Evolutionary conservation across 1,139 yeast species (phyloP).

Genomic region (Suhomyces anneliseae): DNA sequence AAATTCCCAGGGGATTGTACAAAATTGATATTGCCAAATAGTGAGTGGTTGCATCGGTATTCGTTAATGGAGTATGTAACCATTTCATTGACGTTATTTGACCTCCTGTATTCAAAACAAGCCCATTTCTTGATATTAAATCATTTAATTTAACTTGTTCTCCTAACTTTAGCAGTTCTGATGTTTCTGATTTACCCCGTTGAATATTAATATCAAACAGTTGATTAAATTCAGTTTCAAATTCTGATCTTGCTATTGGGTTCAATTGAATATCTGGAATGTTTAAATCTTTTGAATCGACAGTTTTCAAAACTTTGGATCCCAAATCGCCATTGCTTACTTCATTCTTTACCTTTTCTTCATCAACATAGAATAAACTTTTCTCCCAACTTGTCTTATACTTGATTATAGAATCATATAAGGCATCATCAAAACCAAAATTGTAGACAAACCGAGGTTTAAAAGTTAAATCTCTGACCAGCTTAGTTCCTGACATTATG

Average conservation of each 20-base stretch:
- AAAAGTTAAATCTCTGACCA: slow-evolving; percentile 29
- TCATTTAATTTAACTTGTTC: slow-evolving; percentile 11
- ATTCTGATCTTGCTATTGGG: neutral
- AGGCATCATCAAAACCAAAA: slow-evolving; percentile 35
- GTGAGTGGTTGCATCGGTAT: slow-evolving; percentile 19
- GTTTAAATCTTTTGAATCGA: slow-evolving; percentile 1
- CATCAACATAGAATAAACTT: slow-evolving; percentile 33
- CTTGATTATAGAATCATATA: slow-evolving; percentile 24
- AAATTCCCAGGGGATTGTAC: slow-evolving; percentile 29
- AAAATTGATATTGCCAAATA: slow-evolving; percentile 55
- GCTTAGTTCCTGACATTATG: slow-evolving; percentile 6
- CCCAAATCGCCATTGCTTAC: slow-evolving; percentile 10
- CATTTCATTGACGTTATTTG: slow-evolving; percentile 55
- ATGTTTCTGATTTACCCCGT: slow-evolving; percentile 1
- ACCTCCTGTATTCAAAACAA: slow-evolving; percentile 56
- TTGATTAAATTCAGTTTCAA: neutral
- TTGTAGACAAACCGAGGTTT: slow-evolving; percentile 36
- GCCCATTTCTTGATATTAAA: slow-evolving; percentile 37
- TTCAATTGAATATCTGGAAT: slow-evolving; percentile 6
- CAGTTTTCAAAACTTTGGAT: slow-evolving; percentile 4
- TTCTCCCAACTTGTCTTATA: slow-evolving; percentile 40
- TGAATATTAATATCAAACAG: slow-evolving; percentile 6
- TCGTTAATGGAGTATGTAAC: slow-evolving; percentile 30
- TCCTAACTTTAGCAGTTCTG: slow-evolving; percentile 6
- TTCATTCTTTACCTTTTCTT: slow-evolving; percentile 16